A percentile compares a stretch with the other conserved stretches of the same genome.
Evolutionary conservation across 345 rosid species (phyloP).

Genomic region (Pistacia atlantica): DNA sequence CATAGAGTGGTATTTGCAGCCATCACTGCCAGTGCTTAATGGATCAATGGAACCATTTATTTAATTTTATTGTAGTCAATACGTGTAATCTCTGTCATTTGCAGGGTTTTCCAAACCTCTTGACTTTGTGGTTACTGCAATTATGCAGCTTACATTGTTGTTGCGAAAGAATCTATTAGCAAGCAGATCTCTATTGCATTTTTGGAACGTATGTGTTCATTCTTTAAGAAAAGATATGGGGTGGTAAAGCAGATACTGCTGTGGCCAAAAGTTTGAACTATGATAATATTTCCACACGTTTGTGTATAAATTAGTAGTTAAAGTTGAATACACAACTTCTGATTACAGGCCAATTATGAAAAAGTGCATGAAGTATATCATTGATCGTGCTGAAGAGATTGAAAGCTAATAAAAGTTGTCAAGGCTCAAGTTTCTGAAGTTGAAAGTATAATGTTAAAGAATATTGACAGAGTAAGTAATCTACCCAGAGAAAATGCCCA

Average conservation of each 20-base stretch:
- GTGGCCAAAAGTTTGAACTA: constrained; percentile 80
- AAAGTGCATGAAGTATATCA: constrained; percentile 93
- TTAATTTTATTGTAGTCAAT: background rate
- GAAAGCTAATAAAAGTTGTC: constrained; percentile 80
- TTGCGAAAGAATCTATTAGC: constrained; percentile 91
- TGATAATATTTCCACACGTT: background rate
- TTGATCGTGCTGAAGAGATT: constrained; percentile 93
- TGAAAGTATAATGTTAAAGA: constrained; percentile 91
- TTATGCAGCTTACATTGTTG: constrained; percentile 87
- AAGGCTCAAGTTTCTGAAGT: constrained; percentile 99
- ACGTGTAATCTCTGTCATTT: constrained; percentile 1
- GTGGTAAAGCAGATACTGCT: constrained; percentile 97
- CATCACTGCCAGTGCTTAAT: background rate
- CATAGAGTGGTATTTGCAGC: background rate
- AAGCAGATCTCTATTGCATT: constrained; percentile 92
- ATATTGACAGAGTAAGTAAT: constrained; percentile 79
- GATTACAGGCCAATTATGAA: constrained; percentile 82
- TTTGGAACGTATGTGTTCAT: constrained; percentile 88
- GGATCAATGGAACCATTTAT: background rate
- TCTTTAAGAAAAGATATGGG: constrained; percentile 93
- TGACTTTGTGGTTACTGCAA: constrained; percentile 22
- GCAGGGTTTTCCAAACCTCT: background rate
- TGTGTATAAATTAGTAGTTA: background rate
- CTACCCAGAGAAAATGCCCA: background rate
- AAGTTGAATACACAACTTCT: background rate